Evolutionary conservation across 148 eudicot genomes (phyloP).

Genomic region (Silene conica): DNA sequence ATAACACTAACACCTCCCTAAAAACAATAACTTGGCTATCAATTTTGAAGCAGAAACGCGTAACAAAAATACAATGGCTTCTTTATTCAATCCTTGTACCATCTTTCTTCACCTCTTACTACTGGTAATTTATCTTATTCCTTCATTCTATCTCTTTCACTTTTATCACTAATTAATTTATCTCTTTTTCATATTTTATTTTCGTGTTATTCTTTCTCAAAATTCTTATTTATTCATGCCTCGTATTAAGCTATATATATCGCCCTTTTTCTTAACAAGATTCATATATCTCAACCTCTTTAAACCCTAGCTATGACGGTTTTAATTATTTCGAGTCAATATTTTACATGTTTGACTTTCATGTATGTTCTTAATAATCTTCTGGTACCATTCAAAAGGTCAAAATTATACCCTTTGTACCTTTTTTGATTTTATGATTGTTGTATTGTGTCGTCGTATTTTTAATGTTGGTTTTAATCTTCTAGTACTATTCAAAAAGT

Average conservation of each 20-base stretch:
- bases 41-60: not conserved
- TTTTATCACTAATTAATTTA: not conserved
- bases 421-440: no score
- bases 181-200: no score
- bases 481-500: not conserved
- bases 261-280: not conserved
- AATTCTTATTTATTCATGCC: not conserved
- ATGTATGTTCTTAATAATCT: no score
- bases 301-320: not conserved
- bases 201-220: not conserved
- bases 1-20: not conserved
- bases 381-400: no score
- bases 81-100: slow-evolving; percentile 12
- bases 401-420: no score
- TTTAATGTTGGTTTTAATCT: not conserved
- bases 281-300: not conserved
- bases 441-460: not conserved
- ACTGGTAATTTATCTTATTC: slow-evolving; percentile 22
- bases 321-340: not conserved
- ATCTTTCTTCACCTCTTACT: slow-evolving; percentile 24
- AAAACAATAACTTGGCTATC: not conserved
- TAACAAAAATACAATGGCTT: slow-evolving; percentile 15
- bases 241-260: not conserved
- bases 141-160: not conserved
- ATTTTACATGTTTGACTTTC: not conserved